Conservation (phyloP, 179 eudicot species). For the Spinacia oleracea region DNA sequence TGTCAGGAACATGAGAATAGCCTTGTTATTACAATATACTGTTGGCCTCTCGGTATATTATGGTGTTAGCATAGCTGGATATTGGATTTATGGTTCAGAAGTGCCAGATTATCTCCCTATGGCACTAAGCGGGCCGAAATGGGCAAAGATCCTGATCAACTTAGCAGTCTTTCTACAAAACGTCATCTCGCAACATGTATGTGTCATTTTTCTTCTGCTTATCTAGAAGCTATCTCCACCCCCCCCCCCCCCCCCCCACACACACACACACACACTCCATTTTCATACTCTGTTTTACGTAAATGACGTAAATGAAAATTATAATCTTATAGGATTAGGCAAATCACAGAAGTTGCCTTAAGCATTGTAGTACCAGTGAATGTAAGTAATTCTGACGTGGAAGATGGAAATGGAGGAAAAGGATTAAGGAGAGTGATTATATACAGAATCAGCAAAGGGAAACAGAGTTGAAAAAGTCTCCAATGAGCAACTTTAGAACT, state of each 20-base stretch:
- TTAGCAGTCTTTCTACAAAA: conserved; percentile 45
- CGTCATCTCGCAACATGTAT: conserved; percentile 61
- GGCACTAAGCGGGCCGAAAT: conserved; percentile 50
- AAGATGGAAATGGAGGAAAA: background rate
- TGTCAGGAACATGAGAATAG: conserved; percentile 58
- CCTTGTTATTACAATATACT: conserved; percentile 47
- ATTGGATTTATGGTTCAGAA: conserved; percentile 64
- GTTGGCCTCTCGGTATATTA: conserved; percentile 49
- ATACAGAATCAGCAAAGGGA: background rate
- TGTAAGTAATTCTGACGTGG: background rate
- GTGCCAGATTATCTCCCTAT: conserved; percentile 56
- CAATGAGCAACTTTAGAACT: background rate
- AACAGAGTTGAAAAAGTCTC: background rate
- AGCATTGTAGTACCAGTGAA: background rate
- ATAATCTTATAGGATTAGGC: background rate
- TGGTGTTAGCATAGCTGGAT: conserved; percentile 55
- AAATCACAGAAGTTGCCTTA: background rate
- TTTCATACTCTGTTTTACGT: background rate
- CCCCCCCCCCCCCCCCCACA: background rate
- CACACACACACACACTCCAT: background rate
- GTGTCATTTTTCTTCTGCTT: conserved; percentile 18
- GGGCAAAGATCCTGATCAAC: conserved; percentile 53
- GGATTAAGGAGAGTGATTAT: background rate
- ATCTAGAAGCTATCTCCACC: too few species aligned
- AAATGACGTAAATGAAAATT: background rate